These are phyloP conservation scores for Pyrenophora seminiperda DNA, from an alignment of 2,329 filamentous ascomycete genomes.

Conservation along the genomic window DNA sequence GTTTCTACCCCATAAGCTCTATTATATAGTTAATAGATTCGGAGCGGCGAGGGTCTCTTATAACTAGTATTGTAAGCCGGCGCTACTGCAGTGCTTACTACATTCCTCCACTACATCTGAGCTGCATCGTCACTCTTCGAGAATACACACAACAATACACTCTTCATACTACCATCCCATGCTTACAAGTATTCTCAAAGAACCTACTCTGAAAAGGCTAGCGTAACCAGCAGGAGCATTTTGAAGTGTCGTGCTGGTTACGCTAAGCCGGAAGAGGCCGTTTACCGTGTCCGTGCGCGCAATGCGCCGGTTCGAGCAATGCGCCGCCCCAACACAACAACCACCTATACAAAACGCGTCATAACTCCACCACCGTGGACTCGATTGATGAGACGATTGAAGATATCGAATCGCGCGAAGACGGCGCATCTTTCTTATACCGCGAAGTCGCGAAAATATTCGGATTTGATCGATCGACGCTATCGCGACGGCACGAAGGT, in stretches of 20 bases:
- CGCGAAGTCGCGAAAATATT: not conserved
- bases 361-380: not conserved
- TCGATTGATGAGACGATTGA: not conserved
- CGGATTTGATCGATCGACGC: not conserved
- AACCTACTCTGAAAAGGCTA: not conserved
- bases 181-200: not conserved
- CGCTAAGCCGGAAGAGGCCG: not conserved
- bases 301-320: no score
- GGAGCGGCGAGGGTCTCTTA: not conserved
- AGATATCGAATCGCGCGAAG: not conserved
- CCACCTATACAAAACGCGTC: no score
- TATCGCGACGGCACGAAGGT: not conserved
- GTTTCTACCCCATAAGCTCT: slow-evolving; percentile 1
- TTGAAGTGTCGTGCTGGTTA: not conserved
- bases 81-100: no score
- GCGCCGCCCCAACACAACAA: no score
- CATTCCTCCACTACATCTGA: no score
- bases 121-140: no score
- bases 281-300: no score
- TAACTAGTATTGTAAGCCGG: no score
- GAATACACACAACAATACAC: no score
- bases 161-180: no score
- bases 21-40: not conserved
- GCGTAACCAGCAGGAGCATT: not conserved
- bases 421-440: not conserved